Base-by-base conservation (phyloP, 805 yeast species). In the Zygoascus biomembranicola region DNA sequence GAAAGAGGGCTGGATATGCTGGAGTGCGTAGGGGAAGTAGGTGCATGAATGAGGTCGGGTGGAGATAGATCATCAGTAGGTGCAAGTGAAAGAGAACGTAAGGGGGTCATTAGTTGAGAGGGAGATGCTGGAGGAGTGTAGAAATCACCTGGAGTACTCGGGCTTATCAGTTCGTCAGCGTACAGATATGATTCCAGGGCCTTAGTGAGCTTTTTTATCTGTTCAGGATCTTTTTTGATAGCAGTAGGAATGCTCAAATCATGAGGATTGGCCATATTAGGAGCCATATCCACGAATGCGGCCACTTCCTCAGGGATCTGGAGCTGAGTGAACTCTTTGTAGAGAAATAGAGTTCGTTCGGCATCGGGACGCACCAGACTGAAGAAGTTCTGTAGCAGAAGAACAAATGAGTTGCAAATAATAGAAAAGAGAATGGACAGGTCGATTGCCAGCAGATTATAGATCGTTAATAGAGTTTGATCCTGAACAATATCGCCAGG, bases 241-340 rank as follows among this genome's bases (percentile, higher is more conserved):
- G 56, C 52, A 28, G 32, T 41, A 5, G 61, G 56, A 8, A 56
- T 26, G 31, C 46, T 43, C 8, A 58, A 26, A 32, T 52, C 58
- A 16, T 42, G 18, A 4, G 52, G 41, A 18, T 47, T 39, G 32
- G 50, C 51, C 44, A 48, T 31, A 37, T 52, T 56, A 32, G 57
- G 55, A 10, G 56, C 57, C 39, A 54, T 37, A 8, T 35, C 43
- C 14, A 49, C 50, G 41, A 56, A 58, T 8, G 49, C 20, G 10
- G 23, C 11, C 3, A 56, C 57, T 26, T 58, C 61, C 5, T 52
- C 58, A 20, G 52, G 18, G 10, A 54, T 47, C 23, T 56, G 55
- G n/a, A 58, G 53, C 54, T 56, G 59, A 11, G 59, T 56, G 52
- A 51, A 54, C 43, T 58, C 61, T 45, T 58, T 58, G 47, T 56